Evolutionary conservation across 208 protist genomes (phyloP).

Genomic region (Leishmania martiniquensis): DNA sequence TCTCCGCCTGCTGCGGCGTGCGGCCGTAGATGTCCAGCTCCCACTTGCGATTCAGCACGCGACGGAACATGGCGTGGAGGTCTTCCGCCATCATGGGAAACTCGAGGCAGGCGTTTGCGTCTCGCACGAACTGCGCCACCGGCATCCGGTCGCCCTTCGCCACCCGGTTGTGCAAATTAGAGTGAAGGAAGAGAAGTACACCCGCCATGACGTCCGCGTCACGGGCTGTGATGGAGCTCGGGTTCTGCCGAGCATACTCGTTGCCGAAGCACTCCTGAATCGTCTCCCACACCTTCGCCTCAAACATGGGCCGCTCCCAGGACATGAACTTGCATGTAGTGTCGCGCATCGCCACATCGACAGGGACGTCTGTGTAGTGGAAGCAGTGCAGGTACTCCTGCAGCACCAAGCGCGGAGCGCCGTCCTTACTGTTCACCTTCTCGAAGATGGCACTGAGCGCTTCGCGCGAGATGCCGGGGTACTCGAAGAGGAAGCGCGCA

Average conservation of each 20-base stretch:
- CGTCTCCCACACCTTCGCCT: slow-evolving; percentile 84
- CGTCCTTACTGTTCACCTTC: slow-evolving; percentile 58
- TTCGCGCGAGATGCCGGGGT: slow-evolving; percentile 60
- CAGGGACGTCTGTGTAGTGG: slow-evolving; percentile 64
- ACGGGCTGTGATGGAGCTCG: slow-evolving; percentile 50
- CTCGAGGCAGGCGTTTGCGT: slow-evolving; percentile 75
- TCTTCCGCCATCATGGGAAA: slow-evolving; percentile 66
- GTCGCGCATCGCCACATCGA: slow-evolving; percentile 87
- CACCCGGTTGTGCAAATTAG: slow-evolving; percentile 80
- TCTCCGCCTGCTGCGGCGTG: slow-evolving; percentile 74
- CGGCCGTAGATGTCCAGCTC: slow-evolving; percentile 70
- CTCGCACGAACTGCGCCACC: slow-evolving; percentile 60
- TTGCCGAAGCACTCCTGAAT: slow-evolving; percentile 80
- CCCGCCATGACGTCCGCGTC: slow-evolving; percentile 86
- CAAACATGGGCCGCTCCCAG: slow-evolving; percentile 88
- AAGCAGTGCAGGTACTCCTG: slow-evolving; percentile 81
- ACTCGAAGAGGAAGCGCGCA: slow-evolving; percentile 75
- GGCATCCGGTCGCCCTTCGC: slow-evolving; percentile 59
- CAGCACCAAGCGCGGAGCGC: slow-evolving; percentile 58
- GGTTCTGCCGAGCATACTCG: slow-evolving; percentile 83
- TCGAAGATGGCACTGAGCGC: slow-evolving; percentile 81
- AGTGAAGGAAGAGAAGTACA: slow-evolving; percentile 89
- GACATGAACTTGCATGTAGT: slow-evolving; percentile 90
- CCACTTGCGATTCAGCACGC: slow-evolving; percentile 70
- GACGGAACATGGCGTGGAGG: slow-evolving; percentile 76